Evolutionary conservation across 805 yeast genomes (phyloP).

Genomic region (Kregervanrija pseudodelftensis): DNA sequence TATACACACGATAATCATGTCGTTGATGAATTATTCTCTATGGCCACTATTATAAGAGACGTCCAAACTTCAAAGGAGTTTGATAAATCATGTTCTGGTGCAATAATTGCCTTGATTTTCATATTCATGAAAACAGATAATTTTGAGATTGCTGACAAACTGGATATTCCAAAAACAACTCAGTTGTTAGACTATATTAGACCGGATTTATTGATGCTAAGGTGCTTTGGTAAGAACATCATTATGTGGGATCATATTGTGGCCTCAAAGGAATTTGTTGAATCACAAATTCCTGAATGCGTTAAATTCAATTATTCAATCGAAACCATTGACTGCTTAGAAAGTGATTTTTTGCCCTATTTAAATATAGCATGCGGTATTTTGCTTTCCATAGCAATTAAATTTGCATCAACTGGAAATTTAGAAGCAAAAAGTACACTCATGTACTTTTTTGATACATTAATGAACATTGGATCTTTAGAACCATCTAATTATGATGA

Average conservation of each 20-base stretch:
- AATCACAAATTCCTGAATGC: slow-evolving; percentile 45
- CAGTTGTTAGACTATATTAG: slow-evolving; percentile 62
- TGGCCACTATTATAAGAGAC: slow-evolving; percentile 57
- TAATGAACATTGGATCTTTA: slow-evolving; percentile 36
- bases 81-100: slow-evolving; percentile 67
- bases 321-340: slow-evolving; percentile 28
- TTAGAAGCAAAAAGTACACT: slow-evolving; percentile 46
- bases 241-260: slow-evolving; percentile 68
- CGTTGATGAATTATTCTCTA: slow-evolving; percentile 49
- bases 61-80: slow-evolving; percentile 49
- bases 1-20: slow-evolving; percentile 50
- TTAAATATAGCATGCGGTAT: slow-evolving; percentile 68
- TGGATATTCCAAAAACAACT: slow-evolving; percentile 52
- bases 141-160: slow-evolving; percentile 48
- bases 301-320: slow-evolving; percentile 27
- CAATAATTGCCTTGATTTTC: slow-evolving; percentile 67
- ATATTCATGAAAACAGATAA: slow-evolving; percentile 67
- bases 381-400: slow-evolving; percentile 66
- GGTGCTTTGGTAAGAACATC: slow-evolving; percentile 57
- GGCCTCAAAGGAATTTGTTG: slow-evolving; percentile 46
- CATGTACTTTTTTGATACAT: slow-evolving; percentile 45
- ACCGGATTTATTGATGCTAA: slow-evolving; percentile 67
- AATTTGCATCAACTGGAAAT: slow-evolving; percentile 66
- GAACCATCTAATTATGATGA: slow-evolving; percentile 50
- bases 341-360: slow-evolving; percentile 55